A percentile compares a stretch with the other conserved stretches of the same genome.
These are phyloP conservation scores for Isatis tinctoria DNA, from an alignment of 345 rosid species.

Conservation along the genomic window DNA sequence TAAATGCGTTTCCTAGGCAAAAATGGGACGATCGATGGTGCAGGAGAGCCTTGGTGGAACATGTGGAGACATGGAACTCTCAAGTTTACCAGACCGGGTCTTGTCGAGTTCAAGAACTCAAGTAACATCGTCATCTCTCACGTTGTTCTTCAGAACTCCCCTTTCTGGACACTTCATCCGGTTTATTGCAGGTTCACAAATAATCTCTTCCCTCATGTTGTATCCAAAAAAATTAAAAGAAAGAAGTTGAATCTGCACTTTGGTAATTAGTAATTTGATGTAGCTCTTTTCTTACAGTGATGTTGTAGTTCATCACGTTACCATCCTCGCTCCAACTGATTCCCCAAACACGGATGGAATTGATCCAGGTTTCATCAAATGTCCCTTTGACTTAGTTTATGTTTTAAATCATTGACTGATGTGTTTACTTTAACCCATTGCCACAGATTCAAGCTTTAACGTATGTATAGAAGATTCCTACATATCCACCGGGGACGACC, in stretches of 20 bases:
- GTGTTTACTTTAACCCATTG: background rate
- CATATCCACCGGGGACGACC: conserved; percentile 81
- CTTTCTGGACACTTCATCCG: conserved; percentile 93
- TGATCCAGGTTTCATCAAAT: conserved; percentile 59
- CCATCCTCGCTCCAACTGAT: conserved; percentile 76
- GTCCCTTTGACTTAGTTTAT: background rate
- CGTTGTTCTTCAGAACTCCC: conserved; percentile 66
- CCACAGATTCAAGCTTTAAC: conserved; percentile 77
- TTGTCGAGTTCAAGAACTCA: conserved; percentile 69
- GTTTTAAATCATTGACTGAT: conserved; percentile 4
- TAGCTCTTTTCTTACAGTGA: conserved; percentile 38
- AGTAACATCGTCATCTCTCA: conserved; percentile 64
- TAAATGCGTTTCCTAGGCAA: conserved; percentile 40
- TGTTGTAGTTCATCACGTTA: conserved; percentile 68
- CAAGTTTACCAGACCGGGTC: conserved; percentile 70
- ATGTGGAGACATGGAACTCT: conserved; percentile 89
- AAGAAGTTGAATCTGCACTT: background rate
- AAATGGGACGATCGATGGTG: conserved; percentile 90
- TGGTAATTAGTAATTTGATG: background rate
- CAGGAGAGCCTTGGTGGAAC: conserved; percentile 93
- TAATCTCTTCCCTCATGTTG: conserved; percentile 7
- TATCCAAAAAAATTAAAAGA: too few relatives aligned
- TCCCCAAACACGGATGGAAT: conserved; percentile 92
- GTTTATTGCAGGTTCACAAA: conserved; percentile 67
- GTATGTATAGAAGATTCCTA: conserved; percentile 86